Percentiles rank a stretch among this genome's conserved stretches.
Conservation (phyloP, 2,329 filamentous ascomycete genomes). For the Pseudogymnoascus sp. region DNA sequence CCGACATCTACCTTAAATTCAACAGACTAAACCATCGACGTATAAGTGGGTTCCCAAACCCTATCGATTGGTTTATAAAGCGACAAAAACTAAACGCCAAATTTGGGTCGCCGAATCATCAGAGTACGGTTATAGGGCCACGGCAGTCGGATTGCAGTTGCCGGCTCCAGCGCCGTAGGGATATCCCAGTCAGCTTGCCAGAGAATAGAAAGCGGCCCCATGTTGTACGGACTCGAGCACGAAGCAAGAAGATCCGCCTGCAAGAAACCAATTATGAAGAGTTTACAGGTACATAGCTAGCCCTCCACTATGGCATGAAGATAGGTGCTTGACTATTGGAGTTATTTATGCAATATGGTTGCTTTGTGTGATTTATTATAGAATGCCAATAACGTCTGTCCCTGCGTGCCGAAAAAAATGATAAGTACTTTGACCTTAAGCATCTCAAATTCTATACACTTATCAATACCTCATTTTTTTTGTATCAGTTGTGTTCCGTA, state of each 20-base stretch:
- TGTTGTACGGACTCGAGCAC: neutral
- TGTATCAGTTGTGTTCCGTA: neutral
- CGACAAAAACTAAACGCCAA: conserved; percentile 18
- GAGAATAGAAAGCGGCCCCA: neutral
- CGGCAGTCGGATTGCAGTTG: neutral
- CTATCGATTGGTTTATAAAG: conserved; percentile 19
- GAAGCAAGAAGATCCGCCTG: neutral
- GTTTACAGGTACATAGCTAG: no score
- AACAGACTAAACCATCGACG: conserved; percentile 16
- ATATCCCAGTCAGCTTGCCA: neutral
- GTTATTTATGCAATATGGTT: no score
- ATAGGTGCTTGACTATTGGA: no score
- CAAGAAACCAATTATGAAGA: neutral
- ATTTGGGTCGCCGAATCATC: conserved; percentile 18
- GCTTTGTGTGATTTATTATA: no score
- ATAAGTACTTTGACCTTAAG: neutral
- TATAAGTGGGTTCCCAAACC: conserved; percentile 20
- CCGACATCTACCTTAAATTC: conserved; percentile 18
- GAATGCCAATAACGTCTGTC: neutral
- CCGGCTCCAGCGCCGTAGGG: neutral
- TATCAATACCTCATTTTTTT: neutral
- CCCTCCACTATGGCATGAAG: no score
- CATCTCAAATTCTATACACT: conserved; percentile 7
- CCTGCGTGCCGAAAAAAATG: no score
- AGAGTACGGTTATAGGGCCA: neutral